phyloP scores from a whole-genome alignment of 352 stramenopile genomes.

The Phytophthora multivora region DNA sequence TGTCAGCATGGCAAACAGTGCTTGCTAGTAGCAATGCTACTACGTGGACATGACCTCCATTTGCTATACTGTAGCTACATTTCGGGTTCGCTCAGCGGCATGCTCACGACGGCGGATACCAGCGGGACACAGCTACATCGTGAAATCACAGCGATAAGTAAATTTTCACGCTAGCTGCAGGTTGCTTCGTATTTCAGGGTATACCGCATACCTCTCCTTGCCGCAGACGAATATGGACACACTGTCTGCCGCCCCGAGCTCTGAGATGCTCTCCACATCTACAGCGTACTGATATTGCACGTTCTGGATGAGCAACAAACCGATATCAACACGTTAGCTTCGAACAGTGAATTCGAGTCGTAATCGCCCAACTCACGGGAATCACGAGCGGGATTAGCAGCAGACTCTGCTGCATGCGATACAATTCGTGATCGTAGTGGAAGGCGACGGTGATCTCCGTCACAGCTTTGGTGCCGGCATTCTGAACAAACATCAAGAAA shows the following conservation, averaged over 20 bases:
- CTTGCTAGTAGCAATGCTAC: too few species aligned
- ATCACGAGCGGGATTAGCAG: constrained; percentile 71
- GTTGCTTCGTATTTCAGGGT: not conserved
- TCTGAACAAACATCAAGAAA: constrained; percentile 32
- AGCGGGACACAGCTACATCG: constrained; percentile 71
- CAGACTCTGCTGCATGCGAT: constrained; percentile 69
- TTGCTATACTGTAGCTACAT: constrained; percentile 25
- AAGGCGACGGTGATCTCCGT: constrained; percentile 71
- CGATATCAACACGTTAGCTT: not conserved
- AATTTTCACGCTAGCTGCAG: constrained; percentile 5
- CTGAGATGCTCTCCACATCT: constrained; percentile 76
- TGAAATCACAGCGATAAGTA: not conserved
- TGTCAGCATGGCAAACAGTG: not conserved
- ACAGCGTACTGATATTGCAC: constrained; percentile 72
- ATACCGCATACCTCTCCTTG: constrained; percentile 66
- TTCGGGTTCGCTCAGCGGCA: constrained; percentile 79
- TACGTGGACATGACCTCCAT: not conserved
- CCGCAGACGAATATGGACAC: constrained; percentile 84
- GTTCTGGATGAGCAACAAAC: constrained; percentile 43
- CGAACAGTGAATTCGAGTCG: constrained; percentile 4
- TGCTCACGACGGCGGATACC: constrained; percentile 81
- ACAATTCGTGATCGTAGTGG: constrained; percentile 82
- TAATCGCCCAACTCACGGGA: constrained; percentile 44
- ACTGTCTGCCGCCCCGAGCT: constrained; percentile 69
- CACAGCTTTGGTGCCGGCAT: constrained; percentile 68